phyloP scores from a whole-genome alignment of 352 stramenopile genomes.

The Phytophthora colocasiae region DNA sequence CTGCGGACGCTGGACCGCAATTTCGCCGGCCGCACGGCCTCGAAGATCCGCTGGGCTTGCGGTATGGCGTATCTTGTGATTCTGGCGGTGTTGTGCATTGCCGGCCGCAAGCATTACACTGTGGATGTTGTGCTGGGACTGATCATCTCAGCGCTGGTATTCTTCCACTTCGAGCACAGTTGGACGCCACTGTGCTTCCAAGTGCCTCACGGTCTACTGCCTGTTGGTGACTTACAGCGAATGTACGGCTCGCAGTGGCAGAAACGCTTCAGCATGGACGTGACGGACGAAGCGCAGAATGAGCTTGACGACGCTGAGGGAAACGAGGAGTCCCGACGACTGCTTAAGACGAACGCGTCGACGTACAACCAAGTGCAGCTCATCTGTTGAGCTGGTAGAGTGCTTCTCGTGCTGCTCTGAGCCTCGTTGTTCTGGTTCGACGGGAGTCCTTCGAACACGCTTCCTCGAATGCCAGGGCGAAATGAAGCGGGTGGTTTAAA shows the following conservation, averaged over 20 bases:
- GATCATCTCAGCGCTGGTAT: constrained; percentile 70
- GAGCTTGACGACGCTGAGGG: constrained; percentile 48
- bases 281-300: constrained; percentile 49
- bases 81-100: constrained; percentile 63
- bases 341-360: constrained; percentile 43
- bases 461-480: constrained; percentile 23
- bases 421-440: constrained; percentile 20
- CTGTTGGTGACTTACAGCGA: constrained; percentile 44
- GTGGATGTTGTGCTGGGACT: constrained; percentile 80
- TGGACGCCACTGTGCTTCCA: constrained; percentile 68
- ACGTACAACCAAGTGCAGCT: constrained; percentile 50
- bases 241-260: constrained; percentile 35
- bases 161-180: constrained; percentile 83
- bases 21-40: constrained; percentile 43
- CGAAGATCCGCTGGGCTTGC: constrained; percentile 58
- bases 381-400: constrained; percentile 49
- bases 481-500: constrained; percentile 14
- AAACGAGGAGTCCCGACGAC: constrained; percentile 31
- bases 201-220: constrained; percentile 36
- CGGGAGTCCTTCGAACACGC: constrained; percentile 20
- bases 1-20: constrained; percentile 69
- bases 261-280: constrained; percentile 66
- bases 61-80: constrained; percentile 61
- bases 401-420: constrained; percentile 1
- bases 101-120: constrained; percentile 79